These are phyloP conservation scores for Daldinia childiae DNA, from an alignment of 495 filamentous ascomycete species.

Conservation along the genomic window DNA sequence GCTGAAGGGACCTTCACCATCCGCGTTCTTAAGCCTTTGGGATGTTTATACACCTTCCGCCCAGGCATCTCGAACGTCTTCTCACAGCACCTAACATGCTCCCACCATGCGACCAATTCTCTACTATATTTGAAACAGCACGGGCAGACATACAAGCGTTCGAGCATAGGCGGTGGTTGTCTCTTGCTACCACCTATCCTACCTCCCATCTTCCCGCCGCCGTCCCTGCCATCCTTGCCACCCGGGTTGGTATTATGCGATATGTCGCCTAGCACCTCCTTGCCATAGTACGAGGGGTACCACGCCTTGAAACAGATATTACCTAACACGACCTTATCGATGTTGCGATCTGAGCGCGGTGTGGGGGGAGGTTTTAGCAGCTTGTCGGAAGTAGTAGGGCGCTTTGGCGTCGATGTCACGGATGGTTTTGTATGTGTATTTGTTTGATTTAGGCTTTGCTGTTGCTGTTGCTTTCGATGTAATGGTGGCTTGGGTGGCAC, in stretches of 20 bases:
- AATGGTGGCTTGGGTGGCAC: constrained; percentile 33
- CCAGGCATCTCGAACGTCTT: constrained; percentile 52
- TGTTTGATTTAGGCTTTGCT: constrained; percentile 33
- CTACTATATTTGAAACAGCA: constrained; percentile 93
- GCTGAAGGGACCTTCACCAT: constrained; percentile 41
- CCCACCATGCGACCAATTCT: constrained; percentile 68
- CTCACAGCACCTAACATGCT: constrained; percentile 57
- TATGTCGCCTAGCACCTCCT: constrained; percentile 71
- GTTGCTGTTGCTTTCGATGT: constrained; percentile 13
- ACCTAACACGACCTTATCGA: constrained; percentile 79
- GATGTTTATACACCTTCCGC: constrained; percentile 60
- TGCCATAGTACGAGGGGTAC: constrained; percentile 81
- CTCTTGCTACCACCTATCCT: constrained; percentile 50
- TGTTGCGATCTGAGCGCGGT: constrained; percentile 64
- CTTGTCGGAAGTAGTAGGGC: constrained; percentile 27
- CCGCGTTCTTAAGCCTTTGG: constrained; percentile 49
- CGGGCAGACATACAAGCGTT: constrained; percentile 84
- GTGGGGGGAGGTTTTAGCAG: constrained; percentile 35
- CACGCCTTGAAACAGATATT: constrained; percentile 77
- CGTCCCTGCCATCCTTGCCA: constrained; percentile 41
- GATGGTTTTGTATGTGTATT: neutral
- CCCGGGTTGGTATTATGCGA: constrained; percentile 37
- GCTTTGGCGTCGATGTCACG: constrained; percentile 36
- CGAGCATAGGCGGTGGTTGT: constrained; percentile 54
- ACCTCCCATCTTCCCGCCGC: constrained; percentile 26